phyloP scores from a whole-genome alignment of 345 rosid species.

The Eutrema heterophyllum region DNA sequence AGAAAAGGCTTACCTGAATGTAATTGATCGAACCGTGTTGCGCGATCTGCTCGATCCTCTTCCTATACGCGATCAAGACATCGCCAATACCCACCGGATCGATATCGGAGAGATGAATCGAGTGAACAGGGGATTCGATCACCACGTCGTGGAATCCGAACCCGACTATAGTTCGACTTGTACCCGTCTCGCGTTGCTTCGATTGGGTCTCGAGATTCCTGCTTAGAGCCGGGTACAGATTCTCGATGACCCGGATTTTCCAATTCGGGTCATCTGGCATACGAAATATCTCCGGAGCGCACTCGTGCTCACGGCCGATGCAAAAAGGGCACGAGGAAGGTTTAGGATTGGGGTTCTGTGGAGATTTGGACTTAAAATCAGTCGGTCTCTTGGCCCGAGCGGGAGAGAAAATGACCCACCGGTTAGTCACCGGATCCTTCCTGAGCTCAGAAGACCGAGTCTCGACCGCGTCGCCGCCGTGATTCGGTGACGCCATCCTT shows the following conservation, averaged over 20 bases:
- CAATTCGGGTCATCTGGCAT: slow-evolving; percentile 48
- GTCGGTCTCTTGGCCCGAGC: slow-evolving; percentile 71
- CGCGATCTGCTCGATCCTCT: slow-evolving; percentile 64
- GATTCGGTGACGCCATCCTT: slow-evolving; percentile 34
- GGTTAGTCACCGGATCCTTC: slow-evolving; percentile 52
- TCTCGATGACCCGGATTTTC: slow-evolving; percentile 85
- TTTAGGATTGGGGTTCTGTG: slow-evolving; percentile 32
- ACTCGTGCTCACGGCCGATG: slow-evolving; percentile 72
- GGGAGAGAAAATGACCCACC: slow-evolving; percentile 78
- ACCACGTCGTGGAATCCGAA: slow-evolving; percentile 90
- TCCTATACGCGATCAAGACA: slow-evolving; percentile 59
- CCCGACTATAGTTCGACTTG: slow-evolving; percentile 35
- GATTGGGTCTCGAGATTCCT: slow-evolving; percentile 38
- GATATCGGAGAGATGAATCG: slow-evolving; percentile 53
- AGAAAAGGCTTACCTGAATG: slow-evolving; percentile 45
- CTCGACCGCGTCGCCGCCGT: slow-evolving; percentile 19
- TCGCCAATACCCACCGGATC: slow-evolving; percentile 51
- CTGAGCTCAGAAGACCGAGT: slow-evolving; percentile 57
- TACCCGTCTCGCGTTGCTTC: slow-evolving; percentile 1
- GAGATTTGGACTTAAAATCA: slow-evolving; percentile 73
- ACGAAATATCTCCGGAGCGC: slow-evolving; percentile 88
- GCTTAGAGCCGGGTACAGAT: slow-evolving; percentile 74
- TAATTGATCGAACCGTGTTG: slow-evolving; percentile 51
- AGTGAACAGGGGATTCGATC: slow-evolving; percentile 74
- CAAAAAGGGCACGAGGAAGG: slow-evolving; percentile 65